These are phyloP conservation scores for Cymodocea nodosa DNA, from an alignment of 116 monocot genomes.

Conservation along the genomic window DNA sequence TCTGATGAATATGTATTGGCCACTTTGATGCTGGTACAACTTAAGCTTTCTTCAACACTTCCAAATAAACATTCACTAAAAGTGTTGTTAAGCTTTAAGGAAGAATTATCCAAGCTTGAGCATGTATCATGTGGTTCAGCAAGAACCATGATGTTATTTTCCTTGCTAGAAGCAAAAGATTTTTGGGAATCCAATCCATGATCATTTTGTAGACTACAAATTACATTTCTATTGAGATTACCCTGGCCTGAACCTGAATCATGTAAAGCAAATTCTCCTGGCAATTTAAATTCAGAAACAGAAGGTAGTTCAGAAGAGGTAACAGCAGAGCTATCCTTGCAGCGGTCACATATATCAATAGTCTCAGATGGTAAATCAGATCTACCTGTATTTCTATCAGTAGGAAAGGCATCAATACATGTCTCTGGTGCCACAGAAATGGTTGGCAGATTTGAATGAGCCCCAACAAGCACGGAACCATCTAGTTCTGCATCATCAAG, in stretches of 20 bases:
- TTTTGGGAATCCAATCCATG: background rate
- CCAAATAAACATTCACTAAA: background rate
- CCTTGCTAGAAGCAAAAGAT: background rate
- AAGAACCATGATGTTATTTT: background rate
- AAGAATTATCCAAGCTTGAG: background rate
- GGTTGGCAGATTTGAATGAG: background rate
- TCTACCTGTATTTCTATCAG: background rate
- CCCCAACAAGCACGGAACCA: background rate
- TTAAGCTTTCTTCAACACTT: background rate
- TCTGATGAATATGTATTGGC: conserved; percentile 4
- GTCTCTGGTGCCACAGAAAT: background rate
- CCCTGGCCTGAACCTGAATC: background rate
- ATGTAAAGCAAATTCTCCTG: background rate
- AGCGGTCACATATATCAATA: background rate
- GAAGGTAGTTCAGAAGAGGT: conserved; percentile 1
- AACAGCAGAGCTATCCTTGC: background rate
- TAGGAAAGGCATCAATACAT: background rate
- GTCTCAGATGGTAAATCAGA: background rate
- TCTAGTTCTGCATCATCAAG: conserved; percentile 3
- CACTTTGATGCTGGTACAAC: no score
- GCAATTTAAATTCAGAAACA: conserved; percentile 3
- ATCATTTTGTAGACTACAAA: background rate
- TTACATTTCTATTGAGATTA: background rate
- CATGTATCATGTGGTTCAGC: background rate
- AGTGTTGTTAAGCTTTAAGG: background rate